Evolutionary conservation across 305 asterid genomes (phyloP), one percentile per base, ranked within the genome.

Genomic region (Fraxinus latifolia): DNA sequence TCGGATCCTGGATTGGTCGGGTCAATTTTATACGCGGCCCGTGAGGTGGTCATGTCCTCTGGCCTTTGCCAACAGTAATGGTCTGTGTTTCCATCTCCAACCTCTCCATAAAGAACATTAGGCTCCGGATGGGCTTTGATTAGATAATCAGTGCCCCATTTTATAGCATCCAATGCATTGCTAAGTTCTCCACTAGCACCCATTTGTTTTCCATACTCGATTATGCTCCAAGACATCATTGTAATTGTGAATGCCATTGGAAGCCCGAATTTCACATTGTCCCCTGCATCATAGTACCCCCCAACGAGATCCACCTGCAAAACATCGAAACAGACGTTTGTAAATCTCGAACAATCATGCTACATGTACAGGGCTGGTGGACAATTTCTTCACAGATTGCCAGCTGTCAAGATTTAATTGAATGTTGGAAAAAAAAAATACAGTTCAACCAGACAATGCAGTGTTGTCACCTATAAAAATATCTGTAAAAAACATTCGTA

Each of bases 41-140:
- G 89, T 4, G 98, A 93, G 5, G 99, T 96, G 47, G 98, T 93
- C 99, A 96, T 96, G 77, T 96, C 99, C 84, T 96, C 98, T 0
- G 99, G 98, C 89, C 99, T 89, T 83, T 96, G 99, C 99, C 99
- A 96, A 85, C 98, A 96, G 84, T 83, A 94, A 81, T 96, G 98
- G 90, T 96, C 99, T 7, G 99, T 93, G 89, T 94, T 89, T 4
- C 99, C 98, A 86, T 96, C 99, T 87, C 99, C 99, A 1, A 96
- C 98, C 97, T 95, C 99, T 80, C 99, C 99, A 4, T 94, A 95
- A 58, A 95, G 95, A 23, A 95, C 94, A 82, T 94, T 4, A 36
- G 98, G 97, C 47, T 95, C 83, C 6, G 98, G 97, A 34, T 96
- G 99, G 77, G 99, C 97, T 90, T 96, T 96, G 78, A 96, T 91